Percentiles rank a stretch among this genome's conserved stretches.
These are phyloP conservation scores for Hypoxylon sp. DNA, from an alignment of 2,329 filamentous ascomycete species.

Conservation along the genomic window DNA sequence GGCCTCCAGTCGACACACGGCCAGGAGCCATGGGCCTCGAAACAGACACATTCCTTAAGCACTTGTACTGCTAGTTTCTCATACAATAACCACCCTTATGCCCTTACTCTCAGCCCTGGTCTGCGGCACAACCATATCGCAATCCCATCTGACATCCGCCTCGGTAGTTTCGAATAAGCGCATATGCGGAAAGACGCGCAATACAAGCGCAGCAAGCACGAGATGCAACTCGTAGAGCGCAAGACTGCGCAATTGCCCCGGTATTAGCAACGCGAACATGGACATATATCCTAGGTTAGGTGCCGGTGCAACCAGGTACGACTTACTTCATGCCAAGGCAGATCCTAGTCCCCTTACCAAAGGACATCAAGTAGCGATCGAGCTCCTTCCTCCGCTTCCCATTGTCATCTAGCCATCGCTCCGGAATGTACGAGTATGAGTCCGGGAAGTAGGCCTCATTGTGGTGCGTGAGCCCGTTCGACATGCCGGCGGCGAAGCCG, in stretches of 20 bases:
- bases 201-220: constrained; percentile 44
- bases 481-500: constrained; percentile 45
- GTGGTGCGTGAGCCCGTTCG: constrained; percentile 35
- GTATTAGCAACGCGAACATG: neutral
- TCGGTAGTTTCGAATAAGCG: constrained; percentile 48
- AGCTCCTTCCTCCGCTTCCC: constrained; percentile 24
- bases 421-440: constrained; percentile 42
- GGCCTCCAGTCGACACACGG: neutral
- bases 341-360: constrained; percentile 45
- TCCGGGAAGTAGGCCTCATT: constrained; percentile 44
- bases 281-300: no score
- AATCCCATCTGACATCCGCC: constrained; percentile 42
- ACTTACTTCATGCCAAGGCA: constrained; percentile 50
- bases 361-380: constrained; percentile 39
- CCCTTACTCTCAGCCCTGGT: constrained; percentile 33
- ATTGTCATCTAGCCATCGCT: constrained; percentile 44
- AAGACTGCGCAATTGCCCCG: constrained; percentile 42
- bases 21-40: neutral
- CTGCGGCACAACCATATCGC: constrained; percentile 40
- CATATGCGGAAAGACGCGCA: constrained; percentile 49
- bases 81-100: constrained; percentile 36
- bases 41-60: neutral
- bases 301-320: neutral
- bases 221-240: constrained; percentile 52
- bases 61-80: neutral